Percentiles rank a stretch among this genome's conserved stretches.
phyloP scores from a whole-genome alignment of 164 flowering plant genomes.

The Annona cherimola region DNA sequence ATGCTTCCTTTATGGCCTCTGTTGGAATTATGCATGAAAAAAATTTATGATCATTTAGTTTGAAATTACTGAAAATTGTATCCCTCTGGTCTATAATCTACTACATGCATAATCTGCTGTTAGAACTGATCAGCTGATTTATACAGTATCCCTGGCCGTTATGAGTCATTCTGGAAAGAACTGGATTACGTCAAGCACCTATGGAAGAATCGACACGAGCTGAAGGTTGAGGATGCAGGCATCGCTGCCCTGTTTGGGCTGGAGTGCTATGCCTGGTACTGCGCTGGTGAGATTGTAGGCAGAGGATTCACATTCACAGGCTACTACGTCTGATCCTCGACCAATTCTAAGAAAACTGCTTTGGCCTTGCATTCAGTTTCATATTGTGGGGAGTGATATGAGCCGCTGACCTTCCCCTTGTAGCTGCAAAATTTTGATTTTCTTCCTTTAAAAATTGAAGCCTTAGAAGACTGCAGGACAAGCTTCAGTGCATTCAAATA shows the following conservation, averaged over 20 bases:
- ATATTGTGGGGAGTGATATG: neutral
- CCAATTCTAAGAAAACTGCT: neutral
- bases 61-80: too few relatives aligned
- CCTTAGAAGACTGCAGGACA: neutral
- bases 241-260: slow-evolving; percentile 18
- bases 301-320: slow-evolving; percentile 24
- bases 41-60: too few relatives aligned
- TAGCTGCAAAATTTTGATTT: slow-evolving; percentile 4
- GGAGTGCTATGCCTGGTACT: slow-evolving; percentile 18
- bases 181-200: slow-evolving; percentile 16
- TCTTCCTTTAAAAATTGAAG: neutral
- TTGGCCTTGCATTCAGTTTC: neutral
- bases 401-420: slow-evolving; percentile 3
- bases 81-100: neutral
- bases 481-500: neutral
- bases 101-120: neutral
- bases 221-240: slow-evolving; percentile 22
- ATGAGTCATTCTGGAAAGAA: slow-evolving; percentile 20
- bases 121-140: neutral
- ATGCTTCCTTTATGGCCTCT: neutral
- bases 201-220: slow-evolving; percentile 19
- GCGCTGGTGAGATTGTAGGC: slow-evolving; percentile 20
- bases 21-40: neutral
- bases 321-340: slow-evolving; percentile 11
- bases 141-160: slow-evolving; percentile 18